phyloP scores from a whole-genome alignment of 108 stramenopile species.

The Nitzschia palea region DNA sequence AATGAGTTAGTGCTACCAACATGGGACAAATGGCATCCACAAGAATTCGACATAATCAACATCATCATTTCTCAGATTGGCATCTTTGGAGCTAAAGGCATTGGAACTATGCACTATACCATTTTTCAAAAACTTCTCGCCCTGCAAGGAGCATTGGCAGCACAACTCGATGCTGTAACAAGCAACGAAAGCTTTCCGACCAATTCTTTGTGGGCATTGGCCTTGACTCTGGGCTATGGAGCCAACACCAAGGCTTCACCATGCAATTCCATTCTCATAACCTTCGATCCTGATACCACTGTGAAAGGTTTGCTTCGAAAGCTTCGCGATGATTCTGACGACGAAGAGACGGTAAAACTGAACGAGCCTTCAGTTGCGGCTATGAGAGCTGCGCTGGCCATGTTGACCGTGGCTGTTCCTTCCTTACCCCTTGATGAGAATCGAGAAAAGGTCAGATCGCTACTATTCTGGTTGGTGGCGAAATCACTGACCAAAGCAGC shows the following conservation, averaged over 20 bases:
- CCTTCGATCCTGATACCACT: conserved; percentile 31
- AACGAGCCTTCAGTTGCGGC: background rate
- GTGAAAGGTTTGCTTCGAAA: conserved; percentile 11
- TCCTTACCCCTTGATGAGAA: conserved; percentile 19
- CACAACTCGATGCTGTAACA: background rate
- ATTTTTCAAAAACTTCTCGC: conserved; percentile 30
- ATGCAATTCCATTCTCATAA: conserved; percentile 35
- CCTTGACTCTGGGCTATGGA: conserved; percentile 55
- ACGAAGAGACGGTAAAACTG: conserved; percentile 1
- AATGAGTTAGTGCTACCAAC: conserved; percentile 39
- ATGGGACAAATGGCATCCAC: conserved; percentile 22
- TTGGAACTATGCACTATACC: conserved; percentile 67
- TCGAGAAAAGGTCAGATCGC: background rate
- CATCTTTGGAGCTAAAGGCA: conserved; percentile 42
- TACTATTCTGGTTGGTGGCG: conserved; percentile 1
- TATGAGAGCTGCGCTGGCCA: conserved; percentile 30
- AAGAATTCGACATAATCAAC: conserved; percentile 49
- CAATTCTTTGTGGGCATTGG: conserved; percentile 27
- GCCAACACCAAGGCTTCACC: conserved; percentile 29
- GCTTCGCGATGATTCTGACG: background rate
- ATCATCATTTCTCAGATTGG: conserved; percentile 63
- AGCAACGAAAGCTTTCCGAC: background rate
- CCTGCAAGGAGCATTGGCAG: conserved; percentile 4
- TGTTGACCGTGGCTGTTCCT: conserved; percentile 53
- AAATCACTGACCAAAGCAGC: background rate